Percentiles rank a stretch among this genome's conserved stretches.
Evolutionary conservation across 257 asterid species (phyloP).

Genomic region (Coffea canephora): DNA sequence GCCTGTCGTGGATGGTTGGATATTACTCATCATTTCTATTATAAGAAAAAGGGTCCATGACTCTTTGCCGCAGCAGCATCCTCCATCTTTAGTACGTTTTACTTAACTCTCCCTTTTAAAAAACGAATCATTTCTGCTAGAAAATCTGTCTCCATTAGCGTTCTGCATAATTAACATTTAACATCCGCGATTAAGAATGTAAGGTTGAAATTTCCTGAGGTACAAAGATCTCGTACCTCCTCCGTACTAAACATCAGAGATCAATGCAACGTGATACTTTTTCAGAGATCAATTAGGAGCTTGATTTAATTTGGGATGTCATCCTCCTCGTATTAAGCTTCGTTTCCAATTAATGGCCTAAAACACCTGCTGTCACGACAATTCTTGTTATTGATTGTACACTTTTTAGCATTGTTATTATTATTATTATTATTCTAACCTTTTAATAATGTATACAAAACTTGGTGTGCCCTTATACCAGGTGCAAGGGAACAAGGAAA

Average conservation of each 20-base stretch:
- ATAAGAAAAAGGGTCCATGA: conserved; percentile 25
- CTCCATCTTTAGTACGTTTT: conserved; percentile 8
- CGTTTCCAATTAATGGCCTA: not conserved
- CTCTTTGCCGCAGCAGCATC: not conserved
- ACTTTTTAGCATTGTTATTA: too few relatives aligned
- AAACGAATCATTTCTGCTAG: conserved; percentile 32
- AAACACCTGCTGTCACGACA: not conserved
- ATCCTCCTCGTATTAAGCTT: not conserved
- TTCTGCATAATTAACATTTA: conserved; percentile 18
- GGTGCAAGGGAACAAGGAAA: not conserved
- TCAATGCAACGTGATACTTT: not conserved
- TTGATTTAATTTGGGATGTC: not conserved
- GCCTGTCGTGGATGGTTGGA: conserved; percentile 27
- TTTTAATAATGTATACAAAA: not conserved
- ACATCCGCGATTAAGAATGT: not conserved
- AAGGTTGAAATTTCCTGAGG: not conserved
- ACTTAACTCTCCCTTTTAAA: conserved; percentile 9
- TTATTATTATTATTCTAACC: not conserved
- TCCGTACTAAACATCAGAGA: not conserved
- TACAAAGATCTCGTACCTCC: not conserved
- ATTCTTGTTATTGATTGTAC: too few relatives aligned
- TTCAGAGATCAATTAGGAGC: not conserved
- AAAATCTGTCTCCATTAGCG: conserved; percentile 37
- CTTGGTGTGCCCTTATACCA: not conserved
- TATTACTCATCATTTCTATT: conserved; percentile 34